Percentiles rank a stretch among this genome's conserved stretches.
Conservation (phyloP, 1,284 basidiomycete species). For the Ganoderma lucidum region DNA sequence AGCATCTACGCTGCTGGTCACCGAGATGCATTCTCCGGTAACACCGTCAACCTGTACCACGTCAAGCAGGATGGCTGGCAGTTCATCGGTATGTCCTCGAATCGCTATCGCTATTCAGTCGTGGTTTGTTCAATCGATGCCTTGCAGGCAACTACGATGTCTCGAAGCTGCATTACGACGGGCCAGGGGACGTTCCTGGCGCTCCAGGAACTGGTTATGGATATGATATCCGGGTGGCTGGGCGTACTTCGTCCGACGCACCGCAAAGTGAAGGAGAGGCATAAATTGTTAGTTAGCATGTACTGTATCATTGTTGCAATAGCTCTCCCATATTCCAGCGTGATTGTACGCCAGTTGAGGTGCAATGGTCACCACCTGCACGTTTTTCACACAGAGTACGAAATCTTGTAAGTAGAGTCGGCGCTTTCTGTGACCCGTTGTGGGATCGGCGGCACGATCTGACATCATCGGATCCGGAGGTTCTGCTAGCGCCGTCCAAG, state of each 20-base stretch:
- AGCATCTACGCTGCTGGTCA: slow-evolving; percentile 99
- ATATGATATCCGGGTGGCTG: slow-evolving; percentile 71
- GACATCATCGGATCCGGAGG: slow-evolving; percentile 30
- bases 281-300: slow-evolving; percentile 19
- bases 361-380: too few relatives aligned
- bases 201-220: slow-evolving; percentile 79
- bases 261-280: slow-evolving; percentile 26
- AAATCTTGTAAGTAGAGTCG: not conserved
- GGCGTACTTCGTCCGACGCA: slow-evolving; percentile 41
- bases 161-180: slow-evolving; percentile 83
- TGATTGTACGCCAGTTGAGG: not conserved
- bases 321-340: not conserved
- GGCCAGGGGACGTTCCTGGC: slow-evolving; percentile 72
- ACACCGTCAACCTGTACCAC: slow-evolving; percentile 96
- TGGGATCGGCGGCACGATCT: slow-evolving; percentile 26
- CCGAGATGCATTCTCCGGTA: slow-evolving; percentile 97
- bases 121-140: not conserved
- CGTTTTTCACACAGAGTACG: too few relatives aligned
- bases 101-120: not conserved
- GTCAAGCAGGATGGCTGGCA: slow-evolving; percentile 95
- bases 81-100: slow-evolving; percentile 77
- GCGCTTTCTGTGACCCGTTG: not conserved
- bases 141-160: slow-evolving; percentile 81
- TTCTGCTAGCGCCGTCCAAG: not conserved
- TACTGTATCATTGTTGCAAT: slow-evolving; percentile 31